phyloP scores from a whole-genome alignment of 75 land plant genomes.

The Azolla pinnata region DNA sequence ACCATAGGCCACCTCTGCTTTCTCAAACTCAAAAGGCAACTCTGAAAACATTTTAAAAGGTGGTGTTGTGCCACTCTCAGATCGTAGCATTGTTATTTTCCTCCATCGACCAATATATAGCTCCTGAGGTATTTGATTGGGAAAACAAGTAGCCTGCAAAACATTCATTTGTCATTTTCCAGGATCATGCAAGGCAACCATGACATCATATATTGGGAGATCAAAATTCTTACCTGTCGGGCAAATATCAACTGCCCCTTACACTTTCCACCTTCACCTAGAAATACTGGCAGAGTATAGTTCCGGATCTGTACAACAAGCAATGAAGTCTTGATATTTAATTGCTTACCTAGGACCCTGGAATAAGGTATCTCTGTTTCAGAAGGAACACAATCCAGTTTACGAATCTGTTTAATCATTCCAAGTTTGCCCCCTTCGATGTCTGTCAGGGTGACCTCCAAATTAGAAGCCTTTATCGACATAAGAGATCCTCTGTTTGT shows the following conservation, averaged over 20 bases:
- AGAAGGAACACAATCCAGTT: constrained; percentile 51
- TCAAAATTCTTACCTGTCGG: constrained; percentile 77
- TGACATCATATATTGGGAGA: no score
- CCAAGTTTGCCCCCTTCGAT: constrained; percentile 79
- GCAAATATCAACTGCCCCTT: constrained; percentile 80
- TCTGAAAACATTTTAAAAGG: constrained; percentile 70
- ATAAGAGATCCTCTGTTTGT: constrained; percentile 54
- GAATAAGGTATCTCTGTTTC: constrained; percentile 74
- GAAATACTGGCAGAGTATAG: constrained; percentile 69
- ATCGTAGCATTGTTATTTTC: constrained; percentile 67
- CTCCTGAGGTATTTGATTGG: constrained; percentile 74
- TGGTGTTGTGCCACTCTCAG: constrained; percentile 93
- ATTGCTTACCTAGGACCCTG: constrained; percentile 52
- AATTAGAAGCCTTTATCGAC: constrained; percentile 51
- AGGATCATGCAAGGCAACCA: no score
- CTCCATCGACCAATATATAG: constrained; percentile 82
- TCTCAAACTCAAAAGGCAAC: constrained; percentile 63
- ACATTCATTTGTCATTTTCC: no score
- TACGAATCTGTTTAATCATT: constrained; percentile 68
- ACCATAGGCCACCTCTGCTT: constrained; percentile 74
- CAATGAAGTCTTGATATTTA: constrained; percentile 42
- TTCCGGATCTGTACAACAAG: constrained; percentile 59
- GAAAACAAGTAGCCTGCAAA: constrained; percentile 86
- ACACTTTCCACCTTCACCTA: constrained; percentile 62
- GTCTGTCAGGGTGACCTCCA: constrained; percentile 58